Base-by-base conservation (phyloP, 352 stramenopile species). In the Phytophthora brassicae region DNA sequence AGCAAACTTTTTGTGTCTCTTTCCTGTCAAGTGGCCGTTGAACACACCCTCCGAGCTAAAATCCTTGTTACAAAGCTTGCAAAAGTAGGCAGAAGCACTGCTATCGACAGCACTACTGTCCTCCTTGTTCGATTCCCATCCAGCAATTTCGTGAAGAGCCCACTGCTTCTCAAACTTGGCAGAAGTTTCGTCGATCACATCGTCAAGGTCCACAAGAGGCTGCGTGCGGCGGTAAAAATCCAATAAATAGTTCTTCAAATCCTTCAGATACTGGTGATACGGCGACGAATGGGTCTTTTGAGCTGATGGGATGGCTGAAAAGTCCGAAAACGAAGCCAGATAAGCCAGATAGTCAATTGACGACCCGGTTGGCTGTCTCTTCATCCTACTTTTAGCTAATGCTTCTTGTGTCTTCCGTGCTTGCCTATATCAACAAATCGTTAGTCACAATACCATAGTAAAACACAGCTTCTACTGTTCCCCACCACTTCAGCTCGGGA, bases 161-260 rank as follows among this genome's bases (percentile, higher is more conserved):
- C 85, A 94, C 52, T 89, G 59, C 64, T 94, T 95, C 38, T 93
- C 86, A 31, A 96, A 94, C 66, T 90, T 91, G 26, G 75, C 78
- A 36, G 72, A 75, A 1, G 86, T 93, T 60, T 94, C 88, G 13
- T 82, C 80, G 23, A 95, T 75, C 39, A 95, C 81, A 42, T 95
- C 87, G 51, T 95, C 86, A 6, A 96, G 58, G 43, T 94, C 86
- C 62, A 95, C 85, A 14, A 96, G 84, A 56, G 88, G 86, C 66
- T 96, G 88, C 35, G 88, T 93, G 55, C 88, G 86, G 23, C 81
- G 79, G 68, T 96, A 95, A 53, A 96, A 96, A 44, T 80, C 79
- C 49, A 90, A 74, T 64, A 96, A 73, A 71, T 96, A 96, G 51
- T 58, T 56, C 60, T 90, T 89, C 44, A 96, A 74, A 23, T 90